These are phyloP conservation scores for Psilocybe subaeruginosa DNA, from an alignment of 768 basidiomycete genomes.

Conservation along the genomic window DNA sequence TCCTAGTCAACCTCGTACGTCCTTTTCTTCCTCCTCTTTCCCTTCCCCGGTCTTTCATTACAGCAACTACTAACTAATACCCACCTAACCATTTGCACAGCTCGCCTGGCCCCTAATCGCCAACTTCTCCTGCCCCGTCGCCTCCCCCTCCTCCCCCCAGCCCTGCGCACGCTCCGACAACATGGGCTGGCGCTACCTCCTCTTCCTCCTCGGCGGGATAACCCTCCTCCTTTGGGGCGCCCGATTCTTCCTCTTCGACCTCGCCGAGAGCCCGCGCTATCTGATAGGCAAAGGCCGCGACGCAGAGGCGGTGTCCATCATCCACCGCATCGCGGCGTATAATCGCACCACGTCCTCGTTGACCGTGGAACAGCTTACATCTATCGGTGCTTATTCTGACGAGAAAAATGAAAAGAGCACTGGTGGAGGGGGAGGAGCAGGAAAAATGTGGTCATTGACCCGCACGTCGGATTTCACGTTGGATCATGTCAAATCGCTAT, in stretches of 20 bases:
- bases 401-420: slow-evolving; percentile 2
- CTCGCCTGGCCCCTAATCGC: slow-evolving; percentile 71
- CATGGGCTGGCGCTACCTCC: slow-evolving; percentile 76
- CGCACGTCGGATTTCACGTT: slow-evolving; percentile 36
- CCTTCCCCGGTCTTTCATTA: too few relatives aligned
- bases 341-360: slow-evolving; percentile 56
- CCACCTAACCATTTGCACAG: not conserved
- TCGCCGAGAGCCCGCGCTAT: slow-evolving; percentile 74
- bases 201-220: slow-evolving; percentile 72
- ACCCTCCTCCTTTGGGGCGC: slow-evolving; percentile 65
- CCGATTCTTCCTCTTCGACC: slow-evolving; percentile 68
- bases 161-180: slow-evolving; percentile 54
- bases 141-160: slow-evolving; percentile 10
- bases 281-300: slow-evolving; percentile 72
- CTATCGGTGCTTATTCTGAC: slow-evolving; percentile 14
- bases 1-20: slow-evolving; percentile 50
- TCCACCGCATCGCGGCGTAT: slow-evolving; percentile 62
- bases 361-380: slow-evolving; percentile 53
- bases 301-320: slow-evolving; percentile 61
- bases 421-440: not conserved
- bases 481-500: slow-evolving; percentile 59
- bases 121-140: slow-evolving; percentile 59
- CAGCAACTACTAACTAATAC: too few relatives aligned
- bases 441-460: slow-evolving; percentile 32
- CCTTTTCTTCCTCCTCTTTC: too few relatives aligned